phyloP scores from a whole-genome alignment of 1,284 basidiomycete genomes.

The Trametes sp. region DNA sequence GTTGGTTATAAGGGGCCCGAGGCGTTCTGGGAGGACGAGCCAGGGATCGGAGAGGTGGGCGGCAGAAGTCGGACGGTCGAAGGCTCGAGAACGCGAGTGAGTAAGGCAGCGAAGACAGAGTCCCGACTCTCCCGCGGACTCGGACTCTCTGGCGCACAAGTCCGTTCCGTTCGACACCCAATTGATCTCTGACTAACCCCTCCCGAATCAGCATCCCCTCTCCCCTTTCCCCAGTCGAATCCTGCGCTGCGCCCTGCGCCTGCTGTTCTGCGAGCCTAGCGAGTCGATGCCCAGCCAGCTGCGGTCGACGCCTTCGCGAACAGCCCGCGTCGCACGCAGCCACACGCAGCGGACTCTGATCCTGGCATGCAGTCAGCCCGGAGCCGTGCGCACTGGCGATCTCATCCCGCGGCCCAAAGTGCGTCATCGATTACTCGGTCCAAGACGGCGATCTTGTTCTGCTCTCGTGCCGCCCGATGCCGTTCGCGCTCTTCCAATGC shows the following conservation, averaged over 20 bases:
- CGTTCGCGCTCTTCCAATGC: neutral
- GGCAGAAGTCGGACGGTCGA: constrained; percentile 37
- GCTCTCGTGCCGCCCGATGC: constrained; percentile 15
- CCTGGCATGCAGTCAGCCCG: neutral
- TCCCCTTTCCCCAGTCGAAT: neutral
- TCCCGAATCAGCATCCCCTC: constrained; percentile 9
- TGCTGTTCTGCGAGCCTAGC: too few species aligned
- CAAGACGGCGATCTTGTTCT: constrained; percentile 11
- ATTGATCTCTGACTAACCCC: constrained; percentile 25
- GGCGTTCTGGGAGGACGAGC: neutral
- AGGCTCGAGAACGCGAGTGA: constrained; percentile 31
- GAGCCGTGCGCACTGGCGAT: neutral
- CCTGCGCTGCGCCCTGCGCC: neutral
- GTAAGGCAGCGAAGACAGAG: constrained; percentile 22
- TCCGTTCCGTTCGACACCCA: constrained; percentile 24
- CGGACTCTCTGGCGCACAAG: constrained; percentile 2
- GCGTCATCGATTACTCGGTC: constrained; percentile 19
- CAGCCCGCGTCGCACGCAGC: too few species aligned
- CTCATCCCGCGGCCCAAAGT: constrained; percentile 9
- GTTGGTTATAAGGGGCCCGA: neutral
- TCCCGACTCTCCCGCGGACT: constrained; percentile 6
- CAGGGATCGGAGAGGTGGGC: constrained; percentile 24
- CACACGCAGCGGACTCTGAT: too few species aligned
- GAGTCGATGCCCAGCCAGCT: too few species aligned
- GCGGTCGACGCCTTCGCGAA: too few species aligned